A percentile compares a stretch with the other conserved stretches of the same genome.
Evolutionary conservation across 257 asterid species (phyloP).

Genomic region (Solanum piurae): DNA sequence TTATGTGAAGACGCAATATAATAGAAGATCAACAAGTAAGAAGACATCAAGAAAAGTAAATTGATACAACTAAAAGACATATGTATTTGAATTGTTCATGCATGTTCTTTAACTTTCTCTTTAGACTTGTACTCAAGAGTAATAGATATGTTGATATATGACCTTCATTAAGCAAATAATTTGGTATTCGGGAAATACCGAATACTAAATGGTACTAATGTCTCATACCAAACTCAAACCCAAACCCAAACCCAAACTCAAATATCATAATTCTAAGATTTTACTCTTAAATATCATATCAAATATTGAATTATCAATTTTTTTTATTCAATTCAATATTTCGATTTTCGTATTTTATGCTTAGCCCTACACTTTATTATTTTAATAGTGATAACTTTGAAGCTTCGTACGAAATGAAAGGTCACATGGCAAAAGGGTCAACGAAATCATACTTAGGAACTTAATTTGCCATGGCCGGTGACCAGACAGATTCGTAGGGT

Average conservation of each 20-base stretch:
- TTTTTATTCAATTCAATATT: background rate
- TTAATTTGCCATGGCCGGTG: background rate
- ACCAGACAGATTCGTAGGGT: background rate
- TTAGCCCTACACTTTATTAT: background rate
- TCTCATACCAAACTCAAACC: background rate
- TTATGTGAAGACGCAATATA: background rate
- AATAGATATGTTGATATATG: background rate
- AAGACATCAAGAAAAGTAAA: background rate
- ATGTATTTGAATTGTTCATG: background rate
- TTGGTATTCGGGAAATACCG: background rate
- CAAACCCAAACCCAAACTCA: too few species aligned
- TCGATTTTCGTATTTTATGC: background rate
- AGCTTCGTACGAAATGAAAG: conserved; percentile 13
- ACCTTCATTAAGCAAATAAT: background rate
- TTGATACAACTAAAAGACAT: too few species aligned
- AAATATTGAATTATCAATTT: background rate
- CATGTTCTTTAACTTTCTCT: background rate
- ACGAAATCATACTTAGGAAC: background rate
- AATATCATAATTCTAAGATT: too few species aligned
- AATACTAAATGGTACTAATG: background rate
- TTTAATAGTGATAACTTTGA: background rate
- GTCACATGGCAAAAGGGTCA: conserved; percentile 10
- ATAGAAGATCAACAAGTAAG: background rate
- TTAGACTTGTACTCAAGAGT: background rate
- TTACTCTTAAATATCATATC: background rate